Evolutionary conservation across 495 filamentous ascomycete species (phyloP).

Genomic region (Schizothecium vesticola): DNA sequence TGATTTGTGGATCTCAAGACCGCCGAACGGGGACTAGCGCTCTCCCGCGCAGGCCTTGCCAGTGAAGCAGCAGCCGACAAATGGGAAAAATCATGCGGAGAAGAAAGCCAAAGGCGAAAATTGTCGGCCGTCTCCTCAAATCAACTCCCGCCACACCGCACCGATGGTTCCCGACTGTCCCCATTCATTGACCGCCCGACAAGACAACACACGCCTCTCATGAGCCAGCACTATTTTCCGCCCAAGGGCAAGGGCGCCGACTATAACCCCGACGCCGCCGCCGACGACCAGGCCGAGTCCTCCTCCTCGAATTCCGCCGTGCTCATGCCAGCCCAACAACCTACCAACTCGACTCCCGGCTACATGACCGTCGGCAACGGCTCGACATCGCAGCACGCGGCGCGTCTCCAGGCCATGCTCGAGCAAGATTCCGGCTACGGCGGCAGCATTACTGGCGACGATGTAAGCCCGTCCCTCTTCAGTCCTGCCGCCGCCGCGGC

Average conservation of each 20-base stretch:
- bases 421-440: constrained; percentile 91
- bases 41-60: constrained; percentile 9
- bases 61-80: constrained; percentile 18
- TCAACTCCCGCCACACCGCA: background rate
- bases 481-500: constrained; percentile 20
- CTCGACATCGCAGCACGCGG: constrained; percentile 65
- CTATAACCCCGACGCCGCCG: constrained; percentile 19
- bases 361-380: constrained; percentile 89
- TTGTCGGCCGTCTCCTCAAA: background rate
- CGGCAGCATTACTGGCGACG: constrained; percentile 55
- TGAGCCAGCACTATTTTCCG: constrained; percentile 70
- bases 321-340: constrained; percentile 10
- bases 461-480: constrained; percentile 34
- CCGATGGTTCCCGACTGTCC: background rate
- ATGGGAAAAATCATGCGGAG: constrained; percentile 24
- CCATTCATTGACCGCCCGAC: background rate
- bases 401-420: constrained; percentile 62
- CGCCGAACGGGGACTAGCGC: background rate
- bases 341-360: constrained; percentile 42
- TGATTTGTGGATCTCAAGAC: background rate
- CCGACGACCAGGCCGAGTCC: constrained; percentile 13
- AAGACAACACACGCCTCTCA: constrained; percentile 26
- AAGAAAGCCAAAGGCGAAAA: constrained; percentile 5
- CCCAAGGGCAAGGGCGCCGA: constrained; percentile 34
- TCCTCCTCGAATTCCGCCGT: constrained; percentile 2